phyloP scores from a whole-genome alignment of 2,329 filamentous ascomycete genomes.

The Apiospora phragmitis region DNA sequence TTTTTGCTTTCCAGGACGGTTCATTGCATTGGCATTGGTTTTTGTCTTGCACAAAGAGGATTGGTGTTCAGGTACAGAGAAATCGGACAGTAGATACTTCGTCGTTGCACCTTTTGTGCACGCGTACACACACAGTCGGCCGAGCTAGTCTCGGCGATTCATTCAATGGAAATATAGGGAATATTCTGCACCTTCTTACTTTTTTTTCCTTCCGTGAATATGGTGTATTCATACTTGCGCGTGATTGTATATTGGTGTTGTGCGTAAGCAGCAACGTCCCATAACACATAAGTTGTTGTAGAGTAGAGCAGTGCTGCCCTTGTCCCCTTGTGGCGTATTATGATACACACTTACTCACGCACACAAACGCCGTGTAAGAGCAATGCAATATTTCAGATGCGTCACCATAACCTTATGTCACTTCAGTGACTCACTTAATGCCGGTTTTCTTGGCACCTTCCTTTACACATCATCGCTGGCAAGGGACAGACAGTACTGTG shows the following conservation, averaged over 20 bases:
- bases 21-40: background rate
- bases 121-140: background rate
- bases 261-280: too few relatives aligned
- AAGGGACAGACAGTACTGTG: background rate
- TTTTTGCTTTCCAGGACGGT: background rate
- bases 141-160: background rate
- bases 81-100: background rate
- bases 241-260: too few relatives aligned
- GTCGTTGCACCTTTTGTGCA: background rate
- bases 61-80: background rate
- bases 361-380: too few relatives aligned
- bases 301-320: too few relatives aligned
- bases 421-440: background rate
- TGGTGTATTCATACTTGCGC: background rate
- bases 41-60: background rate
- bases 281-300: too few relatives aligned
- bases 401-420: background rate
- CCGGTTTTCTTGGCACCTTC: background rate
- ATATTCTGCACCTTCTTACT: background rate
- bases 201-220: background rate
- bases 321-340: too few relatives aligned
- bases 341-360: too few relatives aligned
- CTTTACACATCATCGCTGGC: background rate
- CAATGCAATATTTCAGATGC: background rate
- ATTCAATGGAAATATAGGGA: conserved; percentile 5